Evolutionary conservation across 352 stramenopile species (phyloP).

Genomic region (Phytopythium cucurbitacearum): DNA sequence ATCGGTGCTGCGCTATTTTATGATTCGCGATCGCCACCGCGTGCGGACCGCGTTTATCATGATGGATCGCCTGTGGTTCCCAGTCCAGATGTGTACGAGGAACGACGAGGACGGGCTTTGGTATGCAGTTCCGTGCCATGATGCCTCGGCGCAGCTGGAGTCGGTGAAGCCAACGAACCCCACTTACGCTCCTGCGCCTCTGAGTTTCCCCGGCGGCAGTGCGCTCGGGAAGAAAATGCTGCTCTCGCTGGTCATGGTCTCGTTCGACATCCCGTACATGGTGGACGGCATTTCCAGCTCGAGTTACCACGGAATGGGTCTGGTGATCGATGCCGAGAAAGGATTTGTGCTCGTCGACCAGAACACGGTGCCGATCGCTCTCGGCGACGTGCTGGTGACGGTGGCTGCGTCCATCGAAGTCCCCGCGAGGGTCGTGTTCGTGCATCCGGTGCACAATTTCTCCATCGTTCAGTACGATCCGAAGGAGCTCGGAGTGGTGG

Average conservation of each 20-base stretch:
- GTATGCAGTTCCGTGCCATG: slow-evolving; percentile 41
- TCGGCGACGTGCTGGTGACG: slow-evolving; percentile 85
- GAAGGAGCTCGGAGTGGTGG: slow-evolving; percentile 53
- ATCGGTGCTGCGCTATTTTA: slow-evolving; percentile 83
- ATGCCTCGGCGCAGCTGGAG: slow-evolving; percentile 13
- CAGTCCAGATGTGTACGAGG: slow-evolving; percentile 71
- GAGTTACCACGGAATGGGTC: slow-evolving; percentile 85
- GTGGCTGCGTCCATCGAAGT: slow-evolving; percentile 88
- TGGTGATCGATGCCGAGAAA: slow-evolving; percentile 78
- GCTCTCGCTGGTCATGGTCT: slow-evolving; percentile 85
- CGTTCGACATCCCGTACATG: slow-evolving; percentile 92
- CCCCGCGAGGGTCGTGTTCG: slow-evolving; percentile 83
- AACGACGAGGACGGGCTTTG: slow-evolving; percentile 74
- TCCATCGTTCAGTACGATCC: slow-evolving; percentile 89
- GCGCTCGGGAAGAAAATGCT: slow-evolving; percentile 67
- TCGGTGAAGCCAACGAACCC: slow-evolving; percentile 33
- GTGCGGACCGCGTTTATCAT: slow-evolving; percentile 85
- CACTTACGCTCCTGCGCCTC: slow-evolving; percentile 44
- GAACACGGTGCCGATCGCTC: slow-evolving; percentile 87
- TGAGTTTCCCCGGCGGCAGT: slow-evolving; percentile 70
- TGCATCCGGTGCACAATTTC: slow-evolving; percentile 92
- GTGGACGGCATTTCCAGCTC: slow-evolving; percentile 89
- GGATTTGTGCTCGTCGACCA: slow-evolving; percentile 92
- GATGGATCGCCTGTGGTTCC: slow-evolving; percentile 89
- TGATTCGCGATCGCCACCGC: slow-evolving; percentile 83